Evolutionary conservation across 2,329 filamentous ascomycete genomes (phyloP), one percentile per base, ranked within the genome.

Genomic region (Bipolaris cookei): DNA sequence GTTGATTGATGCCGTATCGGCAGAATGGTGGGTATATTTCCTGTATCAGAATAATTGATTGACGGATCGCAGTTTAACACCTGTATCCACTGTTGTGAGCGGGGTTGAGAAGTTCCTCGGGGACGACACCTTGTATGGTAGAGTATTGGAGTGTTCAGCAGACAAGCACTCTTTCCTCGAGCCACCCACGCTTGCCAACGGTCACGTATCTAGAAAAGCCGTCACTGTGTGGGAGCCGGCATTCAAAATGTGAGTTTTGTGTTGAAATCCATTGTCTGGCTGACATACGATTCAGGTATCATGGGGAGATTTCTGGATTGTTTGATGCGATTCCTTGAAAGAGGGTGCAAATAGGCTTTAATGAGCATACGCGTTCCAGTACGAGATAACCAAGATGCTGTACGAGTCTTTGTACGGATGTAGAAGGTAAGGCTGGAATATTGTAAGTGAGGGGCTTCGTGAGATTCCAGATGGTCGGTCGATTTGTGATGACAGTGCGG

Each of bases 211-310:
- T 2, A 73, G 74, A 62, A 71, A 80, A n/a, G 76, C 78, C 0
- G 72, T 77, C 2, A 79, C 78, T 0, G 80, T 83, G 1, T 83
- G 80, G 78, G 81, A 83, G 46, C 80, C 80, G 11, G 64, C 82
- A 18, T 83, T 83, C 62, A 75, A 76, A 53, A 74, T 75, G 67
- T 75, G 28, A 10, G 59, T 51, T 13, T 11, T 1, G 30, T 50
- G 4, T 34, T 32, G 3, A n/a, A 32, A 16, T 20, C 8, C 42
- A n/a, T 35, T 35, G n/a, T 16, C 10, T 47, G 32, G 47, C 51
- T 60, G 13, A 58, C 37, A 20, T 3, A 11, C 7, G 39, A 30
- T 4, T 34, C 76, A 66, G 65, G 54, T 65, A 61, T 18, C 80
- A 83, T 62, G 76, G 77, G 11, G 78, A 82, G 57, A 58, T 65